Evolutionary conservation across 306 rosid species (phyloP).

Genomic region (Vigna trinervia): DNA sequence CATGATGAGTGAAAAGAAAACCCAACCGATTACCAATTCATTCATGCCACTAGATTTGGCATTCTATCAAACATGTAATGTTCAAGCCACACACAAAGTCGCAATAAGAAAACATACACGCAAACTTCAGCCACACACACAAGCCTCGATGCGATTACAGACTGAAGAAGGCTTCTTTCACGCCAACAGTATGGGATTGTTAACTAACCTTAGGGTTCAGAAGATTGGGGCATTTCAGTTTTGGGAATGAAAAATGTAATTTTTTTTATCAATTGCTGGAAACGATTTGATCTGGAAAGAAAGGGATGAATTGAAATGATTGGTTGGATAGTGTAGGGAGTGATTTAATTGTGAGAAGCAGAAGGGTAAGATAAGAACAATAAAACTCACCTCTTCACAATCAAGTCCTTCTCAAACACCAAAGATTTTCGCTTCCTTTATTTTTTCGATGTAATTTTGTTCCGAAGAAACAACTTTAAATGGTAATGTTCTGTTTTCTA

Average conservation of each 20-base stretch:
- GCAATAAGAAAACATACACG: neutral
- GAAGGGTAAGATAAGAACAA: neutral
- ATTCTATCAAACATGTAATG: conserved; percentile 44
- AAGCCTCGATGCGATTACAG: neutral
- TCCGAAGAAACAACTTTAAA: neutral
- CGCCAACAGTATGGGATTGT: neutral
- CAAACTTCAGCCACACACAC: neutral
- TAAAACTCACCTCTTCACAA: no score
- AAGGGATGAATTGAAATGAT: neutral
- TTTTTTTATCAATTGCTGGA: neutral
- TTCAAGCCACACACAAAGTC: neutral
- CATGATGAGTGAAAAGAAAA: conserved; percentile 3
- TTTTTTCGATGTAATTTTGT: neutral
- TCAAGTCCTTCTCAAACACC: neutral
- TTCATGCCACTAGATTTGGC: neutral
- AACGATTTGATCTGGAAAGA: neutral
- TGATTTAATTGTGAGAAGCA: no score
- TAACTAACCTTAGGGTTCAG: neutral
- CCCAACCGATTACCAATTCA: conserved; percentile 25
- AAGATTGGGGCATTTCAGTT: neutral
- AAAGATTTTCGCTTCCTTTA: neutral
- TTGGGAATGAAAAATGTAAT: neutral
- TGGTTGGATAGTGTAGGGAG: neutral
- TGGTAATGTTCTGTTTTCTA: neutral
- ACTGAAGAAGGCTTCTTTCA: conserved; percentile 20